Conservation (phyloP, 2,329 filamentous ascomycete genomes). For the Colletotrichum sp. region DNA sequence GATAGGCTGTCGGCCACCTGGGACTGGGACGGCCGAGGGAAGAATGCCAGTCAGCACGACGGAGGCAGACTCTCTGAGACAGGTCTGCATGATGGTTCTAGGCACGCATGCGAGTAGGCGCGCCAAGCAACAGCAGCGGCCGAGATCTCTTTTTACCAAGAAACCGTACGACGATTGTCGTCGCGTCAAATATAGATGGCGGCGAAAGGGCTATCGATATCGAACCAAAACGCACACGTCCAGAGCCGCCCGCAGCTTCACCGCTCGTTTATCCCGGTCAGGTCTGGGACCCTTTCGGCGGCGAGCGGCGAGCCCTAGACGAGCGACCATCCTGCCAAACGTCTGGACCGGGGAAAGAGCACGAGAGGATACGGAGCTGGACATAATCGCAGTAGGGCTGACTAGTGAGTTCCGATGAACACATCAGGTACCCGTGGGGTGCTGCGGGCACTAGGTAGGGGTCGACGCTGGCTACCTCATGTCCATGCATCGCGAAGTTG, state of each 20-base stretch:
- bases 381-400: slow-evolving; percentile 20
- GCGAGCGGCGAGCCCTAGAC: neutral
- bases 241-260: slow-evolving; percentile 3
- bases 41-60: neutral
- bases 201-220: neutral
- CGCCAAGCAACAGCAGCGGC: neutral
- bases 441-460: slow-evolving; percentile 9
- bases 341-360: neutral
- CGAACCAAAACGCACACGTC: neutral
- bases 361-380: slow-evolving; percentile 9
- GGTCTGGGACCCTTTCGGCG: neutral
- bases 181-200: neutral
- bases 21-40: neutral
- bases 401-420: slow-evolving; percentile 16
- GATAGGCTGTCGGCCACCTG: neutral
- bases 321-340: neutral
- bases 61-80: neutral
- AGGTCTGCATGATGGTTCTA: neutral
- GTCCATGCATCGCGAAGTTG: slow-evolving; percentile 16
- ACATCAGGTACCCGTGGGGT: slow-evolving; percentile 15
- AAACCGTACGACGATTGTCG: neutral
- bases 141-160: neutral
- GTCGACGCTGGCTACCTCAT: neutral
- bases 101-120: neutral
- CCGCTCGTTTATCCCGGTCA: neutral